Conservation (phyloP, 2,329 filamentous ascomycete genomes). For the Ambrosiella beaveri region DNA sequence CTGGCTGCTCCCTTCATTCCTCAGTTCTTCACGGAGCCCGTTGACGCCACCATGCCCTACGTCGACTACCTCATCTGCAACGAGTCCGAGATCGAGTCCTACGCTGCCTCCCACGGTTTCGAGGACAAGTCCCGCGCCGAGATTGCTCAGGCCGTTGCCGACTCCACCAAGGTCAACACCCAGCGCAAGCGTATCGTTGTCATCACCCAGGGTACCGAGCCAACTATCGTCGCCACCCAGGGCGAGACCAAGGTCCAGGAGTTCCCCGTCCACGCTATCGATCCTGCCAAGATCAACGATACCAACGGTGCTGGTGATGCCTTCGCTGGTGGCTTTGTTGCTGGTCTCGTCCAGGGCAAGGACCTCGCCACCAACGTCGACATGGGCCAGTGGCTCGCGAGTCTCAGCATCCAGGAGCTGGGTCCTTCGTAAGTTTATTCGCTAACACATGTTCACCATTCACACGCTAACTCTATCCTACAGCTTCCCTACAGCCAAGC, state of each 20-base stretch:
- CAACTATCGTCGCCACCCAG: constrained; percentile 70
- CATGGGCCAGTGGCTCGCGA: constrained; percentile 92
- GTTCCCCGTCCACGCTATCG: constrained; percentile 67
- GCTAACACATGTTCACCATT: not conserved
- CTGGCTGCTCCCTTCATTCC: constrained; percentile 91
- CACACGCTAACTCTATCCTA: constrained; percentile 1
- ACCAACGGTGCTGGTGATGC: constrained; percentile 95
- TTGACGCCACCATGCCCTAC: constrained; percentile 74
- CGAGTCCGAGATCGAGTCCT: constrained; percentile 82
- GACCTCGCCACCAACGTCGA: constrained; percentile 62
- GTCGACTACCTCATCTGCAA: constrained; percentile 96
- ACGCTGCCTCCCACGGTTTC: constrained; percentile 65
- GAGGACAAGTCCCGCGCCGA: constrained; percentile 61
- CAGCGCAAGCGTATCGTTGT: constrained; percentile 73
- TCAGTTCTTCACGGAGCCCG: constrained; percentile 92
- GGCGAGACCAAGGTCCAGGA: constrained; percentile 53
- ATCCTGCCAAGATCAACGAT: constrained; percentile 67
- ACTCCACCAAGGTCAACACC: constrained; percentile 80
- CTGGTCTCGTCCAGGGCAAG: constrained; percentile 75
- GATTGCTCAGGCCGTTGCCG: constrained; percentile 72
- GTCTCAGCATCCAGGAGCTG: constrained; percentile 83
- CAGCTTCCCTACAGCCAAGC: constrained; percentile 70
- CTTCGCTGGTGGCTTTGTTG: constrained; percentile 86
- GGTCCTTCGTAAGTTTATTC: constrained; percentile 68
- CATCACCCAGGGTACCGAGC: constrained; percentile 85